Conservation (phyloP, 2,329 filamentous ascomycete genomes). For the Diaporthe helianthi region DNA sequence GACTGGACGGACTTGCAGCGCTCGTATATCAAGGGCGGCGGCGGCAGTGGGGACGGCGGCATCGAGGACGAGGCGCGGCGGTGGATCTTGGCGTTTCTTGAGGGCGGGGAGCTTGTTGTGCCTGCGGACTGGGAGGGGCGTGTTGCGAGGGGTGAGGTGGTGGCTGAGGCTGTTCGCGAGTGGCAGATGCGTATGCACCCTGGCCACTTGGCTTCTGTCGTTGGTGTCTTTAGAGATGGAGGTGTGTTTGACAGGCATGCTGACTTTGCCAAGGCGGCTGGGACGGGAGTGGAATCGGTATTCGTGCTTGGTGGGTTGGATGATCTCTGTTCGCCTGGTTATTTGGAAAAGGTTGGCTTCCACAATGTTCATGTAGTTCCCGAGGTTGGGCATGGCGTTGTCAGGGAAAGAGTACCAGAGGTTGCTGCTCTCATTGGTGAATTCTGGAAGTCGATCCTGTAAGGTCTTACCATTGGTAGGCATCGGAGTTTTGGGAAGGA, state of each 20-base stretch:
- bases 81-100: conserved; percentile 50
- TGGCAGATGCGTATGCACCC: conserved; percentile 56
- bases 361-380: conserved; percentile 9
- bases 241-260: conserved; percentile 47
- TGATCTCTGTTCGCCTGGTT: not conserved
- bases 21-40: conserved; percentile 34
- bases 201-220: conserved; percentile 54
- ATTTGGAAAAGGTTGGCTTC: conserved; percentile 11
- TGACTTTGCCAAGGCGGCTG: conserved; percentile 36
- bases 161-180: conserved; percentile 53
- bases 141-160: conserved; percentile 50
- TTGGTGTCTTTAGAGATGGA: conserved; percentile 54
- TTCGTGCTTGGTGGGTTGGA: conserved; percentile 25
- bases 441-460: conserved; percentile 17
- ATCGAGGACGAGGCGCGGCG: conserved; percentile 44
- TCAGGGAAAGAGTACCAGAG: conserved; percentile 4
- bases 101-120: conserved; percentile 51
- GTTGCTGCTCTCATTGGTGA: conserved; percentile 14
- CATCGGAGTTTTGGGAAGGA: accelerated
- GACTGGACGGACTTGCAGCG: conserved; percentile 41
- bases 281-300: not conserved
- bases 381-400: conserved; percentile 23
- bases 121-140: conserved; percentile 53
- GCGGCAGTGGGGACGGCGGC: conserved; percentile 36
- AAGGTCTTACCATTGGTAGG: not conserved